Evolutionary conservation across 2,329 filamentous ascomycete genomes (phyloP).

Genomic region (Diplodia seriata): DNA sequence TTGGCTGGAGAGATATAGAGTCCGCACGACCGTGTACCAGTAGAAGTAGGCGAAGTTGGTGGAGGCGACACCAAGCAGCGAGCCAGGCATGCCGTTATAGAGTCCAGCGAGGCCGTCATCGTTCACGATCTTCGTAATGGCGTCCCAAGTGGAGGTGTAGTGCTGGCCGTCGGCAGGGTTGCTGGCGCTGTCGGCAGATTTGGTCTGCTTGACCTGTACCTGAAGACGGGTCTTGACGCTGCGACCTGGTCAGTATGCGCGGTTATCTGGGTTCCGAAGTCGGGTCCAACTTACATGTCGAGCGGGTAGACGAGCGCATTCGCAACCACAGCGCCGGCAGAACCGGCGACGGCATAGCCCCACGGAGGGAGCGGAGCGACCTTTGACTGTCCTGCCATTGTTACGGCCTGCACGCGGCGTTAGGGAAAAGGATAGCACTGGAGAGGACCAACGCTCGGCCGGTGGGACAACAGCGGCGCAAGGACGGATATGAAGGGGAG

Average conservation of each 20-base stretch:
- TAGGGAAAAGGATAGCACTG: constrained; percentile 2
- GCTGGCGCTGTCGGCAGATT: constrained; percentile 39
- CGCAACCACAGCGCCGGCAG: constrained; percentile 89
- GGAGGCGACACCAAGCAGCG: constrained; percentile 88
- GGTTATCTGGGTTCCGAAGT: constrained; percentile 23
- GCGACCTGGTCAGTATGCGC: constrained; percentile 31
- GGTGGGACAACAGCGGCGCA: neutral
- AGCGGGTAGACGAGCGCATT: constrained; percentile 96
- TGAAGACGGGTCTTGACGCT: constrained; percentile 97
- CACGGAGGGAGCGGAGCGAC: constrained; percentile 79
- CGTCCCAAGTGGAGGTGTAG: constrained; percentile 88
- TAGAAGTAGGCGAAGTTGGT: constrained; percentile 99
- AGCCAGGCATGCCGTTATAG: constrained; percentile 86
- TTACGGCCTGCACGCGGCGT: neutral
- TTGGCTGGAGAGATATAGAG: constrained; percentile 71
- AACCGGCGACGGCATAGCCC: constrained; percentile 91
- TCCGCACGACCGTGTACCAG: constrained; percentile 91
- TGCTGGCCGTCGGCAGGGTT: constrained; percentile 65
- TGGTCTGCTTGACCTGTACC: constrained; percentile 78
- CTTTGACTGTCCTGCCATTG: constrained; percentile 67
- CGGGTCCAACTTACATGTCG: constrained; percentile 75
- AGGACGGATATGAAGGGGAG: neutral
- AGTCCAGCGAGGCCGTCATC: constrained; percentile 82
- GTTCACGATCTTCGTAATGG: constrained; percentile 80
- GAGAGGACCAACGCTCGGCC: neutral